Evolutionary conservation across 352 stramenopile species (phyloP).

Genomic region (Phytophthora quininea): DNA sequence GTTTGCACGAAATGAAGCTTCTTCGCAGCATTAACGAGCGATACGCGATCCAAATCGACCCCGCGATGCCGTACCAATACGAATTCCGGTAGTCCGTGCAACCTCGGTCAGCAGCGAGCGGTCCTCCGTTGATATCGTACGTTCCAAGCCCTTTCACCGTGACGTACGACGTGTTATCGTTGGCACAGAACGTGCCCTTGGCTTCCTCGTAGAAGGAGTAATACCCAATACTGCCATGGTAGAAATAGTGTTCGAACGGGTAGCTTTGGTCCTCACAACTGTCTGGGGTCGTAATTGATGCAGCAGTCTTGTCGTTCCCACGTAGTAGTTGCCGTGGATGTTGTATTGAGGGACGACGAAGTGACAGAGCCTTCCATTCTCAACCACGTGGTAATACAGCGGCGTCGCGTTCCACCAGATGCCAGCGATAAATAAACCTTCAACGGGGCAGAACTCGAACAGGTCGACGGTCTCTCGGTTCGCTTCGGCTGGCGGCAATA

Average conservation of each 20-base stretch:
- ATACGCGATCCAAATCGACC: constrained; percentile 29
- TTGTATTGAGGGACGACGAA: constrained; percentile 24
- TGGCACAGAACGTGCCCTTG: constrained; percentile 28
- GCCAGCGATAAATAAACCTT: constrained; percentile 18
- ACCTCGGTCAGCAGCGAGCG: constrained; percentile 24
- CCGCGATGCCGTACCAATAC: constrained; percentile 32
- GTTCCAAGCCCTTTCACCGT: constrained; percentile 29
- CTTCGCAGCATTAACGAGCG: constrained; percentile 30
- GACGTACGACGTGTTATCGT: constrained; percentile 37
- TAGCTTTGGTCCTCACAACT: constrained; percentile 25
- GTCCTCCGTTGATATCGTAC: constrained; percentile 31
- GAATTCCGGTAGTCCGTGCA: constrained; percentile 26
- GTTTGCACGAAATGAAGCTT: constrained; percentile 36
- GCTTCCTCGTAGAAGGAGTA: constrained; percentile 39
- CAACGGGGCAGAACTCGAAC: constrained; percentile 11
- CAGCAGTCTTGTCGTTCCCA: constrained; percentile 19
- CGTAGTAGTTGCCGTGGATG: constrained; percentile 17
- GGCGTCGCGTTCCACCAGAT: constrained; percentile 23
- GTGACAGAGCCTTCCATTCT: constrained; percentile 8
- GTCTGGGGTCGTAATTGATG: constrained; percentile 12
- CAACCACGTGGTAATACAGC: constrained; percentile 10
- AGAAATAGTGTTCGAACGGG: constrained; percentile 36
- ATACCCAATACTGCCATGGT: constrained; percentile 36
- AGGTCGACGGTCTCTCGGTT: constrained; percentile 1
- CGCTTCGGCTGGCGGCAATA: neutral